Evolutionary conservation across 768 basidiomycete genomes (phyloP).

Genomic region (Stropharia rugosoannulata): DNA sequence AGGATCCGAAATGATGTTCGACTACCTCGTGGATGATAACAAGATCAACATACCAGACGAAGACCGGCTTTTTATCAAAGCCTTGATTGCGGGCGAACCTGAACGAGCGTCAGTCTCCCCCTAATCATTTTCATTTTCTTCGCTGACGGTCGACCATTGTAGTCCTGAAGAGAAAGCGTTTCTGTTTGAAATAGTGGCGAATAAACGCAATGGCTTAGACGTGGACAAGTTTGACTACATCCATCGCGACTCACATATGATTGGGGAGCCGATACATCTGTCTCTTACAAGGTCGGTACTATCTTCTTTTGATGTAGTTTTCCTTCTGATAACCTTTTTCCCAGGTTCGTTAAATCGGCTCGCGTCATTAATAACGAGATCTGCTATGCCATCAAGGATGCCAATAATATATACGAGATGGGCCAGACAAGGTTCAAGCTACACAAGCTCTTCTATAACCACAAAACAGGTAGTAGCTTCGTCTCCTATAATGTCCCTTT

Average conservation of each 20-base stretch:
- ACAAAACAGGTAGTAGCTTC: slow-evolving; percentile 1
- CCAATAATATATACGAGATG: slow-evolving; percentile 72
- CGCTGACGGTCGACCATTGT: neutral
- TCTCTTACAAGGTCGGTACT: slow-evolving; percentile 42
- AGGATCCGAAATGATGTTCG: slow-evolving; percentile 83
- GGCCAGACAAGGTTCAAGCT: slow-evolving; percentile 73
- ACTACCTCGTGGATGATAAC: slow-evolving; percentile 60
- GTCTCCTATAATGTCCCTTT: neutral
- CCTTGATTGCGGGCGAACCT: slow-evolving; percentile 69
- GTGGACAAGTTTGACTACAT: slow-evolving; percentile 94
- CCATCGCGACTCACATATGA: slow-evolving; percentile 67
- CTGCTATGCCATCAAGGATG: slow-evolving; percentile 82
- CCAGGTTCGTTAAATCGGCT: slow-evolving; percentile 70
- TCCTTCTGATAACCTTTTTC: neutral
- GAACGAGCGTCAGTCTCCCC: slow-evolving; percentile 44
- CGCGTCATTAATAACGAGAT: slow-evolving; percentile 75
- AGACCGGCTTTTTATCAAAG: slow-evolving; percentile 68
- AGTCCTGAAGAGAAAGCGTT: slow-evolving; percentile 60
- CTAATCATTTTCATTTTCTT: neutral
- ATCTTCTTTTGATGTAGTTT: neutral
- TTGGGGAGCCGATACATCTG: slow-evolving; percentile 60
- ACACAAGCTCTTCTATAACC: slow-evolving; percentile 76
- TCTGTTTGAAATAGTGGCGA: slow-evolving; percentile 84
- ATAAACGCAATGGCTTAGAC: slow-evolving; percentile 78
- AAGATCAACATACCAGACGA: slow-evolving; percentile 43